These are phyloP conservation scores for Discostella pseudostelligera DNA, from an alignment of 108 stramenopile genomes.

Conservation along the genomic window DNA sequence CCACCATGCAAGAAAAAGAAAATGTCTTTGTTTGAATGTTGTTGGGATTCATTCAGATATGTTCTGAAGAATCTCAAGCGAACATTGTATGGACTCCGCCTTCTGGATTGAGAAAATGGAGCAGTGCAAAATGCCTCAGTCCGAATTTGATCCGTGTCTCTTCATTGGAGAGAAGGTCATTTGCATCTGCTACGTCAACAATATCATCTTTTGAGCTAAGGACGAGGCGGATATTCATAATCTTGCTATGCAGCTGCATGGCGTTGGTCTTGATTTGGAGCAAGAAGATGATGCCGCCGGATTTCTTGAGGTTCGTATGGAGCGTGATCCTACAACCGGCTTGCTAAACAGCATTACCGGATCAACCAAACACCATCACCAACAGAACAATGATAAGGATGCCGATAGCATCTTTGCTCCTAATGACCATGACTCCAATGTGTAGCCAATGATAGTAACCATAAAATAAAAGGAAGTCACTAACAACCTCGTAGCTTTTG, in stretches of 20 bases:
- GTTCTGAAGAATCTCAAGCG: too few relatives aligned
- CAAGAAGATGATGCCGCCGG: constrained; percentile 6
- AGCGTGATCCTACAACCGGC: background rate
- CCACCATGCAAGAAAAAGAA: too few relatives aligned
- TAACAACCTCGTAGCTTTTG: too few relatives aligned
- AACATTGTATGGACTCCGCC: too few relatives aligned
- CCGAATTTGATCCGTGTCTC: constrained; percentile 25
- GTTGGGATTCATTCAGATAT: too few relatives aligned
- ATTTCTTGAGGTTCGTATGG: background rate
- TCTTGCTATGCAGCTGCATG: background rate
- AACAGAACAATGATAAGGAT: too few relatives aligned
- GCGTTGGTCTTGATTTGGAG: background rate
- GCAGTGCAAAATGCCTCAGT: background rate
- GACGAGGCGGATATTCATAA: constrained; percentile 1
- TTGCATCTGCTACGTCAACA: background rate
- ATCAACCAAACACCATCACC: too few relatives aligned
- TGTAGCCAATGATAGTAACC: too few relatives aligned
- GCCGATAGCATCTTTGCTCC: too few relatives aligned
- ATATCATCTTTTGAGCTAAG: constrained; percentile 27
- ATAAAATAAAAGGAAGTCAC: too few relatives aligned
- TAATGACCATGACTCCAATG: too few relatives aligned
- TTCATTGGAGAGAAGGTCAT: constrained; percentile 12
- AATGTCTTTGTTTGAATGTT: too few relatives aligned
- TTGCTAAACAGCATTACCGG: background rate
- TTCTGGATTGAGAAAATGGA: background rate